Evolutionary conservation across 2,329 filamentous ascomycete genomes (phyloP), one percentile per base, ranked within the genome.

Genomic region (Penicillium palitans): DNA sequence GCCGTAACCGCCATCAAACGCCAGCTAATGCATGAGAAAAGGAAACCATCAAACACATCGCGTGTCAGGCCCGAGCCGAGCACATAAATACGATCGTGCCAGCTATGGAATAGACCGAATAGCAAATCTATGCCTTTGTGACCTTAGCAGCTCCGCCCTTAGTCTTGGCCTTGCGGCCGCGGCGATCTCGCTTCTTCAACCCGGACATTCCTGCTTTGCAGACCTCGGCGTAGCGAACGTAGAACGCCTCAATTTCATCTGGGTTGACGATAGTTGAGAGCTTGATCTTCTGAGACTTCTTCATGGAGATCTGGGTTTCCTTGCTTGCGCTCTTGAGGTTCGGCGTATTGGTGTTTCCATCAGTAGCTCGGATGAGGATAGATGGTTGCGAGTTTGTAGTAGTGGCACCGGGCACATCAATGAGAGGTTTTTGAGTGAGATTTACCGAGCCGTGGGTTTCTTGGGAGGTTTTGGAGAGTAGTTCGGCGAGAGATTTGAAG

Each of bases 171-270:
- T 68, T 68, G 53, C 64, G 64, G 80, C 84, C 85, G 78, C 89
- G 90, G 71, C 92, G 85, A 78, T 98, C 93, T 66, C 95, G 84
- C 72, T 96, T 96, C 85, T 96, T 98, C 77, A 99, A 73, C 8
- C 88, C 87, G 49, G 84, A 83, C 92, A 98, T 97, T 6, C 92
- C 91, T 0, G 83, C 80, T 80, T 96, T 97, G 78, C 93, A 97
- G 3, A 92, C 83, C 66, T 98, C 95, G 24, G 92, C 93, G 78
- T 98, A 99, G 52, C 85, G 83, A 31, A 81, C 79, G 74, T 92
- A 99, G 72, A 99, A 99, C 0, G 75, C 79, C 54, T 96, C 92
- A 12, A 98, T 74, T 6, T 89, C 85, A 58, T 88, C 85, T 0
- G 89, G 85, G 55, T 89, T 83, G 0, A 98, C 92, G 0, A 96